Evolutionary conservation across 352 stramenopile species (phyloP).

Genomic region (Phytophthora pinifolia): DNA sequence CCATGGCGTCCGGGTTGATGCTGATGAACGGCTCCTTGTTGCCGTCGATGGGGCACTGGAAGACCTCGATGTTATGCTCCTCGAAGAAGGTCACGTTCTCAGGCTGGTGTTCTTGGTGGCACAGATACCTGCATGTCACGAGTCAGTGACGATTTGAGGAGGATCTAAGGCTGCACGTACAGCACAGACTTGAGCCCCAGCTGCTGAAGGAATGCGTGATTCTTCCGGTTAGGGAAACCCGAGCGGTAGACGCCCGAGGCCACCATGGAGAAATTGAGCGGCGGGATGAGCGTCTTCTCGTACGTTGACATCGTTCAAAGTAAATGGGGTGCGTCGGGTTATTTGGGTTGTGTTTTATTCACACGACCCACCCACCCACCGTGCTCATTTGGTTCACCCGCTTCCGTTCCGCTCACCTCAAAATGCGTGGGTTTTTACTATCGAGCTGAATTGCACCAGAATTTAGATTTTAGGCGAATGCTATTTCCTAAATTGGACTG

Average conservation of each 20-base stretch:
- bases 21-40: conserved; percentile 92
- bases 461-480: no score
- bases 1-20: conserved; percentile 85
- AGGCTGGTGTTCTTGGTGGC: conserved; percentile 80
- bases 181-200: conserved; percentile 86
- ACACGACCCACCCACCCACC: no score
- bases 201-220: conserved; percentile 86
- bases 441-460: no score
- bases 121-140: conserved; percentile 55
- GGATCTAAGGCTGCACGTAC: conserved; percentile 38
- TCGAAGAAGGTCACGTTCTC: conserved; percentile 85
- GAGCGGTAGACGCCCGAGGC: conserved; percentile 87
- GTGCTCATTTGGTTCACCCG: no score
- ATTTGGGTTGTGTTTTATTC: no score
- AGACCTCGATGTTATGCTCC: conserved; percentile 78
- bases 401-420: no score
- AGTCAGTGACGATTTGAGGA: conserved; percentile 2
- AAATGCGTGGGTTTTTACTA: no score
- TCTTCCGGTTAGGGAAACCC: conserved; percentile 87
- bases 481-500: not conserved
- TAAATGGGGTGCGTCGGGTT: no score
- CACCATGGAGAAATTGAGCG: conserved; percentile 91
- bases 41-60: conserved; percentile 85
- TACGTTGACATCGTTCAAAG: conserved; percentile 74
- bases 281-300: conserved; percentile 88